Evolutionary conservation across 495 filamentous ascomycete species (phyloP).

Genomic region (Penicillium paxilli): DNA sequence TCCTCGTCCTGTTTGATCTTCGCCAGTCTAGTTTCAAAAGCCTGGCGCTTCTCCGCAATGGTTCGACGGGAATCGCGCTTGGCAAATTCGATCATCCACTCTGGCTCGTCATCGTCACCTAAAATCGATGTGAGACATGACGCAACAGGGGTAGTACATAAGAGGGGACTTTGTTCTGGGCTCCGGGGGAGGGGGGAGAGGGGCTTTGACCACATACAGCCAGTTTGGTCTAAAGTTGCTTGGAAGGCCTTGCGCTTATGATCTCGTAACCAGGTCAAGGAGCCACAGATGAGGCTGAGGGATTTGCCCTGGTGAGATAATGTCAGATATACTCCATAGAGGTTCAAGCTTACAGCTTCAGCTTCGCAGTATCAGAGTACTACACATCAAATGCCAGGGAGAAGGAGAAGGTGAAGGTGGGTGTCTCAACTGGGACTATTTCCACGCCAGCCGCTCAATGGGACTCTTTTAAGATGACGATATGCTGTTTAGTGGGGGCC

Average conservation of each 20-base stretch:
- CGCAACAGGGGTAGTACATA: not conserved
- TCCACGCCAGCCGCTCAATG: not conserved
- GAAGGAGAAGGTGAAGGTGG: too few species aligned
- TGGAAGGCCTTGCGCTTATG: slow-evolving; percentile 71
- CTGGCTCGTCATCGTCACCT: slow-evolving; percentile 73
- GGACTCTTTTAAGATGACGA: not conserved
- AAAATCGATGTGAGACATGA: not conserved
- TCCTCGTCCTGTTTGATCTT: slow-evolving; percentile 70
- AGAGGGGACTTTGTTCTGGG: not conserved
- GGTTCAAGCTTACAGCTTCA: too few species aligned
- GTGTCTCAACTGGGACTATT: too few species aligned
- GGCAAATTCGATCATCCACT: slow-evolving; percentile 83
- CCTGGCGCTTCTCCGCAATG: slow-evolving; percentile 62
- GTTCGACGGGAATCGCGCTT: slow-evolving; percentile 65
- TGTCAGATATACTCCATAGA: too few species aligned
- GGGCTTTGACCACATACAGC: slow-evolving; percentile 24
- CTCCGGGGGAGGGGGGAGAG: not conserved
- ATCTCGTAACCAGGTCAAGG: slow-evolving; percentile 90
- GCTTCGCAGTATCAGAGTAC: too few species aligned
- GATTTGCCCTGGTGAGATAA: slow-evolving; percentile 93
- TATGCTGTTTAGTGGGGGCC: not conserved
- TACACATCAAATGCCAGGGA: too few species aligned
- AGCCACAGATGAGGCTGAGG: slow-evolving; percentile 87
- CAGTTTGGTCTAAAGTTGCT: slow-evolving; percentile 38
- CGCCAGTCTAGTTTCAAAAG: slow-evolving; percentile 69